Evolutionary conservation across 371 early-diverging fungal genomes (phyloP).

Genomic region (Apophysomyces sp.): DNA sequence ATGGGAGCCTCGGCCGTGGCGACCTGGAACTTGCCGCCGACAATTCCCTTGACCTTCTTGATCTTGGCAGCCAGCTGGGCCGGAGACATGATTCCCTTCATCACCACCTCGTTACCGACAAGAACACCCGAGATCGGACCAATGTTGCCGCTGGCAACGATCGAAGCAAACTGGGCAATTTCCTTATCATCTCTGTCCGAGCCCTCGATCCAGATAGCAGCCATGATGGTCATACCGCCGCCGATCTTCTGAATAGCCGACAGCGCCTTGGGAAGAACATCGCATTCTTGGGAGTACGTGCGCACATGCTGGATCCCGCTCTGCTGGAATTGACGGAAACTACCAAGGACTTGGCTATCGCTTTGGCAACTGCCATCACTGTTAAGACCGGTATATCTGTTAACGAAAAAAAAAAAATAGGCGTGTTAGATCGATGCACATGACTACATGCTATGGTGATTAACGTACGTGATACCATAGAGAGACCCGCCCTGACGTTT

Average conservation of each 20-base stretch:
- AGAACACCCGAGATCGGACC: slow-evolving; percentile 28
- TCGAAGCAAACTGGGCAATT: slow-evolving; percentile 17
- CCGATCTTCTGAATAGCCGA: slow-evolving; percentile 26
- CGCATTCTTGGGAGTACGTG: slow-evolving; percentile 50
- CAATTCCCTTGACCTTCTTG: slow-evolving; percentile 42
- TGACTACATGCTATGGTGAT: not conserved
- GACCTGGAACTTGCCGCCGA: slow-evolving; percentile 32
- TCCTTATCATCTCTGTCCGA: slow-evolving; percentile 25
- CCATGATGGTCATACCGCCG: slow-evolving; percentile 40
- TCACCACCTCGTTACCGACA: slow-evolving; percentile 48
- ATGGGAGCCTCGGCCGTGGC: slow-evolving; percentile 53
- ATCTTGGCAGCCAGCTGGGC: slow-evolving; percentile 26
- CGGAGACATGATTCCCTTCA: slow-evolving; percentile 18
- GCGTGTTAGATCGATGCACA: not conserved
- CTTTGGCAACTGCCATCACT: slow-evolving; percentile 37
- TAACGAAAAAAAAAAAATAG: no score
- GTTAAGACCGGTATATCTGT: slow-evolving; percentile 28
- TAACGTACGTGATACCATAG: slow-evolving; percentile 19
- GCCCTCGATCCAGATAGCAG: slow-evolving; percentile 47
- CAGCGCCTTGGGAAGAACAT: slow-evolving; percentile 34
- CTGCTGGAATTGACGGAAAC: slow-evolving; percentile 28
- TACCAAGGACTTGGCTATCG: slow-evolving; percentile 15
- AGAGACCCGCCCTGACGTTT: slow-evolving; percentile 16
- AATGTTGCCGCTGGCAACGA: slow-evolving; percentile 11
- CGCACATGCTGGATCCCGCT: slow-evolving; percentile 37